Percentiles rank a stretch among this genome's conserved stretches.
phyloP scores from a whole-genome alignment of 1,139 yeast species.

The Suzukiozyma palmioleophila region DNA sequence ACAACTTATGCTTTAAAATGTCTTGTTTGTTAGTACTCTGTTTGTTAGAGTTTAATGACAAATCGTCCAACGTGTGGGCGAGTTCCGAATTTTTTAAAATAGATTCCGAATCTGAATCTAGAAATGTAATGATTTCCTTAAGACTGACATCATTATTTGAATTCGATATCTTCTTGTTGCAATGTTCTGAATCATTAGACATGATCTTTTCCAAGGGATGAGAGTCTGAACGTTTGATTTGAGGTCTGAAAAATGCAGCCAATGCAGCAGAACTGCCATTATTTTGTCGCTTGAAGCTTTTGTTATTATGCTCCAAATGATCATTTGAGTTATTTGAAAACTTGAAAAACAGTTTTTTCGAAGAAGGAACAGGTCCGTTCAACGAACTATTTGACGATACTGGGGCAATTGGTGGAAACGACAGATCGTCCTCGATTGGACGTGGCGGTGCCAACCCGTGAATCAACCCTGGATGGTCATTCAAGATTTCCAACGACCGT shows the following conservation, averaged over 20 bases:
- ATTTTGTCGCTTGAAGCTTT: conserved; percentile 25
- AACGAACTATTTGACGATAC: neutral
- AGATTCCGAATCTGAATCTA: conserved; percentile 33
- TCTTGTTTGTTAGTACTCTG: conserved; percentile 30
- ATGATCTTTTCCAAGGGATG: conserved; percentile 22
- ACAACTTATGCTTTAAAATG: conserved; percentile 45
- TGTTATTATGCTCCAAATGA: conserved; percentile 9
- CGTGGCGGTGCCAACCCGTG: conserved; percentile 9
- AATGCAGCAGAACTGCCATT: conserved; percentile 65
- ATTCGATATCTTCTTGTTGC: neutral
- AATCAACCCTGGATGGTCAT: conserved; percentile 57
- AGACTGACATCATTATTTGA: conserved; percentile 25
- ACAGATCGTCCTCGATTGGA: neutral
- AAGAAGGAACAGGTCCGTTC: neutral
- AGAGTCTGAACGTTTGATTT: conserved; percentile 33
- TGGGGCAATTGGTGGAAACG: neutral
- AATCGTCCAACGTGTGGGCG: conserved; percentile 53
- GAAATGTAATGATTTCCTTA: conserved; percentile 39
- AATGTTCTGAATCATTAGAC: neutral
- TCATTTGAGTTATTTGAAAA: conserved; percentile 23
- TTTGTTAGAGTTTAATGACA: conserved; percentile 42
- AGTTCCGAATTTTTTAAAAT: conserved; percentile 32
- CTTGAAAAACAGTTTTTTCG: conserved; percentile 4
- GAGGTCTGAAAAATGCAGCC: conserved; percentile 51
- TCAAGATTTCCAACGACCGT: conserved; percentile 66